Evolutionary conservation across 352 stramenopile species (phyloP), one percentile per base, ranked within the genome.

Genomic region (Phytophthora boehmeriae): DNA sequence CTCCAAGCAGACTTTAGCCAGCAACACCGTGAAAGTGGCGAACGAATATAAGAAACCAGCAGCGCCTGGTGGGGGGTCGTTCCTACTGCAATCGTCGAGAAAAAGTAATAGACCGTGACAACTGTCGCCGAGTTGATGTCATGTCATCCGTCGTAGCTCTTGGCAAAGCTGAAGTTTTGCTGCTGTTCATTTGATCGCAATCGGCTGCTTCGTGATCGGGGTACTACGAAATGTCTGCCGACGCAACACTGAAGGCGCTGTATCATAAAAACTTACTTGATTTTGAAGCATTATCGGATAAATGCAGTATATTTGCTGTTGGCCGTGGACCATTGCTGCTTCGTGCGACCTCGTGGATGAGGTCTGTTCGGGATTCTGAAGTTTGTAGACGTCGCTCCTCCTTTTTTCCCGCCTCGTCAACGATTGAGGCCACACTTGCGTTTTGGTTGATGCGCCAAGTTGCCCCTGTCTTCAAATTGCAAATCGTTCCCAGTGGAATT

Each of bases 381-480:
- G 39, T 30, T 44, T 44, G 38, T 44, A 19, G 38, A 43, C 32
- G 17, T 35, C 22, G 11, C 20, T 35, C 35, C 49, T 16, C 20
- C 22, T 8, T 58, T 58, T 58, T 27, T 45, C 27, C 35, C 36
- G 30, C 46, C 51, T 63, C 55, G 46, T 66, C 58, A 46, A 35
- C 52, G 51, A 22, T 41, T 42, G 50, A 54, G 32, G n/a, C 20
- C 22, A 17, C 30, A 10, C 51, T 59, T 60, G 43, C 58, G 41
- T 55, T 60, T 66, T 38, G 19, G 32, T 36, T 45, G 56, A 57
- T 53, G 45, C 9, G 38, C 2, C 38, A 44, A 17, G 25, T 49
- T 32, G 30, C 44, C 8, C 28, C 27, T 25, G 38, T 16, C 59
- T 62, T 62, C 59, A 62, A 67, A 43, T 20, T 67, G 44, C 51